These are phyloP conservation scores for Pestalotiopsis sp. DNA, from an alignment of 2,329 filamentous ascomycete species.

Conservation along the genomic window DNA sequence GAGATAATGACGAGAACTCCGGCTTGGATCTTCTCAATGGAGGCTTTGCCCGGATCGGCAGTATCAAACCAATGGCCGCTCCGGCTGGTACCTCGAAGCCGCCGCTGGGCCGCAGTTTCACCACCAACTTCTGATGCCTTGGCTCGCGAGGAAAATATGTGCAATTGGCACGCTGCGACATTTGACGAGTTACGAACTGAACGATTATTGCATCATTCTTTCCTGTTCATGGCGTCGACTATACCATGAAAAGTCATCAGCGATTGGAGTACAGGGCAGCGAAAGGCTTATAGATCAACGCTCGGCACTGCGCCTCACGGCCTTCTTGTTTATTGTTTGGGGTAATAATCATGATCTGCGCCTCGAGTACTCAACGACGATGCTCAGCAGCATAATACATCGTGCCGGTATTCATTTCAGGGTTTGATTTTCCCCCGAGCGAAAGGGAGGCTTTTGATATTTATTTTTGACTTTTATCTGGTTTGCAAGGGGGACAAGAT, in stretches of 20 bases:
- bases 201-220: constrained; percentile 18
- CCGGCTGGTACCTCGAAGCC: constrained; percentile 36
- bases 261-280: neutral
- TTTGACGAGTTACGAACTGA: constrained; percentile 18
- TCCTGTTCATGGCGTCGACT: constrained; percentile 7
- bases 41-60: constrained; percentile 76
- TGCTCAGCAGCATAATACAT: constrained; percentile 21
- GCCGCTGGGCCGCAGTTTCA: constrained; percentile 39
- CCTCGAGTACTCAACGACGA: constrained; percentile 23
- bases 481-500: neutral
- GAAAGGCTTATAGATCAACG: constrained; percentile 9
- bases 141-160: constrained; percentile 10
- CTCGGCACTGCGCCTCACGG: constrained; percentile 30
- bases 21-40: constrained; percentile 71
- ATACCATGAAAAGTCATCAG: neutral
- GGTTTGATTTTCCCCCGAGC: constrained; percentile 11
- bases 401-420: constrained; percentile 18
- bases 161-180: constrained; percentile 5
- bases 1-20: constrained; percentile 60
- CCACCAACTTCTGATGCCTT: constrained; percentile 36
- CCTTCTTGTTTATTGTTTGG: constrained; percentile 32
- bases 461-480: constrained; percentile 7
- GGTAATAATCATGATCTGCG: constrained; percentile 29
- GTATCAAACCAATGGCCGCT: constrained; percentile 37
- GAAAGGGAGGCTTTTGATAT: neutral